Evolutionary conservation across 148 eudicot species (phyloP).

Genomic region (Fagopyrum esculentum): DNA sequence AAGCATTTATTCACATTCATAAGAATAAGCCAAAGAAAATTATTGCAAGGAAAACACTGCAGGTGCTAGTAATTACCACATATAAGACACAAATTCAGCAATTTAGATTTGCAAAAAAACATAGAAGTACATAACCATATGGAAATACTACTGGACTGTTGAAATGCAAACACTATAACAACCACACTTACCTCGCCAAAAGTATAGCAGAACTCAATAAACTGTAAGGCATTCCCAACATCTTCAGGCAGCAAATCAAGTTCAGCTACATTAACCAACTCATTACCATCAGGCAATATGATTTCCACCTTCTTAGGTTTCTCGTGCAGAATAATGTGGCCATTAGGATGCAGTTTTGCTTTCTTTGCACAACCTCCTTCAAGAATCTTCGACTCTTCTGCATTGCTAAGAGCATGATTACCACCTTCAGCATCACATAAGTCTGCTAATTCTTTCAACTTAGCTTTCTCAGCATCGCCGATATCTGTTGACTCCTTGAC

Average conservation of each 20-base stretch:
- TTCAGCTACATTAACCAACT: slow-evolving; percentile 48
- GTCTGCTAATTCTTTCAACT: slow-evolving; percentile 6
- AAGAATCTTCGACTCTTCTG: slow-evolving; percentile 1
- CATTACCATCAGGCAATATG: slow-evolving; percentile 55
- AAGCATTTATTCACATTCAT: not conserved
- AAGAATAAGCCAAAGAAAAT: not conserved
- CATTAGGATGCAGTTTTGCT: slow-evolving; percentile 8
- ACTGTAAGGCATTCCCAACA: slow-evolving; percentile 73
- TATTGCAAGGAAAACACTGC: not conserved
- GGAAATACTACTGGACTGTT: not conserved
- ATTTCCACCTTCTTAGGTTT: slow-evolving; percentile 21
- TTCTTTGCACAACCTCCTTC: slow-evolving; percentile 16
- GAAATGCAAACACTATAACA: slow-evolving; percentile 3
- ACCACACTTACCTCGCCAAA: slow-evolving; percentile 62
- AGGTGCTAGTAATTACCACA: not conserved
- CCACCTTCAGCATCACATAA: not conserved
- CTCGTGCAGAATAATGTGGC: not conserved
- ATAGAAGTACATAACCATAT: not conserved
- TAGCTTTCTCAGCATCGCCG: not conserved
- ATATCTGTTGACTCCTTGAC: not conserved
- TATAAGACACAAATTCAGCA: not conserved
- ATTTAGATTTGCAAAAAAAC: not conserved
- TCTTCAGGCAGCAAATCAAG: slow-evolving; percentile 57
- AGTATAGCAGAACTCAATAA: slow-evolving; percentile 71
- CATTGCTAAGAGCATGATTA: slow-evolving; percentile 9